These are phyloP conservation scores for Rhododendron molle DNA, from an alignment of 148 eudicot genomes.

Conservation along the genomic window DNA sequence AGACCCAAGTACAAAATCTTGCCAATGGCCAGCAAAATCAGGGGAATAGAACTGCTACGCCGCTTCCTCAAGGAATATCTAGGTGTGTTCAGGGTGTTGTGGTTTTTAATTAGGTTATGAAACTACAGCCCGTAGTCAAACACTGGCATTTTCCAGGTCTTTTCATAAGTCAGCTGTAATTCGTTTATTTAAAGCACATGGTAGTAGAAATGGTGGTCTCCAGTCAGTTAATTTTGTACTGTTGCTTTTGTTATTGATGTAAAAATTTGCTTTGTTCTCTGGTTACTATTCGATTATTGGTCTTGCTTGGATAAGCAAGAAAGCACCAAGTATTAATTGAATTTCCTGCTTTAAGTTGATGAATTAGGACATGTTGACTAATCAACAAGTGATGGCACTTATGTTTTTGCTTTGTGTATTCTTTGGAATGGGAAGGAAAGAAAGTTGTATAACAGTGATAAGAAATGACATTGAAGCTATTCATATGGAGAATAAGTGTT, in stretches of 20 bases:
- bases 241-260: conserved; percentile 10
- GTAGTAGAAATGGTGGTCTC: conserved; percentile 4
- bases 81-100: conserved; percentile 88
- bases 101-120: conserved; percentile 52
- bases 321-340: not conserved
- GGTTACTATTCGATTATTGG: not conserved
- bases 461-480: not conserved
- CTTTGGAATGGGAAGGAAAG: not conserved
- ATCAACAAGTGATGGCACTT: not conserved
- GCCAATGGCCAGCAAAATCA: conserved; percentile 54
- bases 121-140: conserved; percentile 33
- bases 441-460: not conserved
- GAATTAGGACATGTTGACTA: not conserved
- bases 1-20: conserved; percentile 48
- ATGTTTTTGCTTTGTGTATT: not conserved
- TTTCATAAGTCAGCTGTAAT: conserved; percentile 35
- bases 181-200: conserved; percentile 19
- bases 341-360: conserved; percentile 1
- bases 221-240: conserved; percentile 16
- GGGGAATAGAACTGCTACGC: conserved; percentile 57
- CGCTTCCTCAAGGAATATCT: conserved; percentile 96
- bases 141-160: conserved; percentile 22
- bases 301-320: not conserved
- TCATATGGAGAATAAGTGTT: not conserved
- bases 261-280: conserved; percentile 5